These are phyloP conservation scores for Saccharomycopsis schoenii DNA, from an alignment of 805 yeast species.

Conservation along the genomic window DNA sequence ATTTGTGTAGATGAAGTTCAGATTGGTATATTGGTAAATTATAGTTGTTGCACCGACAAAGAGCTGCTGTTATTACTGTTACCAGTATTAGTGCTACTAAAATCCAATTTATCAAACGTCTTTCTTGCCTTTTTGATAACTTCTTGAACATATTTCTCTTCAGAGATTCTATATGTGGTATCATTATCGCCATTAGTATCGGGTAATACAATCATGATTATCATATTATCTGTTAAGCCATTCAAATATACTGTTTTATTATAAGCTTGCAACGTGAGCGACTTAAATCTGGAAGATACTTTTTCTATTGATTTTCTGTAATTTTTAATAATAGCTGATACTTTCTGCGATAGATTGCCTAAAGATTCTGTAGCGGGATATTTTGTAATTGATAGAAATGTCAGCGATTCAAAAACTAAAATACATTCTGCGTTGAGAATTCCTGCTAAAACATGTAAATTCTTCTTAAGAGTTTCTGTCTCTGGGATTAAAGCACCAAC, in stretches of 20 bases:
- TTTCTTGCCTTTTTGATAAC: constrained; percentile 19
- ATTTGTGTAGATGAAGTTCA: background rate
- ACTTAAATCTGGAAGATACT: constrained; percentile 35
- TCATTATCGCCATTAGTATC: constrained; percentile 20
- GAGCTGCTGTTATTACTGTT: background rate
- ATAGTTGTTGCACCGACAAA: background rate
- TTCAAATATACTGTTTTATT: constrained; percentile 36
- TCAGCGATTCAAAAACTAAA: constrained; percentile 84
- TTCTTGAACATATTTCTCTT: constrained; percentile 14
- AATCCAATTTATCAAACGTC: constrained; percentile 14
- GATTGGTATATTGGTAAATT: background rate
- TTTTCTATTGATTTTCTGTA: constrained; percentile 38
- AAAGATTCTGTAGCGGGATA: constrained; percentile 30
- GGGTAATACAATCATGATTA: constrained; percentile 35
- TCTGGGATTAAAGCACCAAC: constrained; percentile 94
- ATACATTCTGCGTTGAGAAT: constrained; percentile 81
- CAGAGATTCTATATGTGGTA: constrained; percentile 18
- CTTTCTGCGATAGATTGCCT: constrained; percentile 25
- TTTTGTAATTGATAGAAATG: constrained; percentile 59
- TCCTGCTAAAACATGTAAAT: constrained; percentile 60
- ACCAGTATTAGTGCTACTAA: background rate
- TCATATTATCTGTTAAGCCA: constrained; percentile 36
- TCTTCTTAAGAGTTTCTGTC: constrained; percentile 68
- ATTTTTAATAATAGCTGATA: constrained; percentile 39
- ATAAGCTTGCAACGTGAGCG: constrained; percentile 38